Evolutionary conservation across 1,139 yeast genomes (phyloP).

Genomic region (Protomyces arabidopsidicola): DNA sequence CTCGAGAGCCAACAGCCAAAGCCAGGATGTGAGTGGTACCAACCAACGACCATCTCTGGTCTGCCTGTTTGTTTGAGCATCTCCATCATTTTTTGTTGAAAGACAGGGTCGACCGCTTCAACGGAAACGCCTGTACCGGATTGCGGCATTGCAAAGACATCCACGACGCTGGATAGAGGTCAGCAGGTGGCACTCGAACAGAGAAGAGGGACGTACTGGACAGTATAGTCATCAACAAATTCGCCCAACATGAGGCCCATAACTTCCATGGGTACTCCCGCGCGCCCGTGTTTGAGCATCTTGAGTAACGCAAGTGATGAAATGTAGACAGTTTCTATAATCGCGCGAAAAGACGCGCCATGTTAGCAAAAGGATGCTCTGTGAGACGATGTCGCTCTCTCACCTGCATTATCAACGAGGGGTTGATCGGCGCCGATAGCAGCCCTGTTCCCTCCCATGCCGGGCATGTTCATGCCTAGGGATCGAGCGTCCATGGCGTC

Average conservation of each 20-base stretch:
- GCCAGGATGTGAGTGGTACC: slow-evolving; percentile 99
- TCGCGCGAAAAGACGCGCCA: not conserved
- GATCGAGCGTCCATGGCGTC: not conserved
- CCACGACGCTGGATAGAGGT: slow-evolving; percentile 5
- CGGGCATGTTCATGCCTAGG: not conserved
- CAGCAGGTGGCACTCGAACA: too few relatives aligned
- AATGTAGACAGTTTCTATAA: slow-evolving; percentile 48
- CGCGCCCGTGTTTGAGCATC: slow-evolving; percentile 45
- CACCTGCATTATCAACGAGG: slow-evolving; percentile 22
- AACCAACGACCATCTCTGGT: slow-evolving; percentile 93
- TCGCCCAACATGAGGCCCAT: slow-evolving; percentile 99
- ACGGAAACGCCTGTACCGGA: slow-evolving; percentile 98
- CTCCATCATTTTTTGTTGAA: slow-evolving; percentile 99
- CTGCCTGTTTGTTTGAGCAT: slow-evolving; percentile 97
- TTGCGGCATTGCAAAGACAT: slow-evolving; percentile 31
- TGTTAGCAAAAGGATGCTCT: not conserved
- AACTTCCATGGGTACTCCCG: slow-evolving; percentile 99
- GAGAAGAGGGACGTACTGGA: slow-evolving; percentile 42
- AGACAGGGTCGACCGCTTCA: slow-evolving; percentile 98
- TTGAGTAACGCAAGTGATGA: slow-evolving; percentile 91
- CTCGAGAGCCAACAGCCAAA: slow-evolving; percentile 99
- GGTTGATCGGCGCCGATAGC: slow-evolving; percentile 7
- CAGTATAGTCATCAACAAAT: slow-evolving; percentile 94
- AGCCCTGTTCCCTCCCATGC: not conserved
- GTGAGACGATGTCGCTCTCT: too few relatives aligned